phyloP scores from a whole-genome alignment of 164 flowering plant genomes.

The Houttuynia cordata region DNA sequence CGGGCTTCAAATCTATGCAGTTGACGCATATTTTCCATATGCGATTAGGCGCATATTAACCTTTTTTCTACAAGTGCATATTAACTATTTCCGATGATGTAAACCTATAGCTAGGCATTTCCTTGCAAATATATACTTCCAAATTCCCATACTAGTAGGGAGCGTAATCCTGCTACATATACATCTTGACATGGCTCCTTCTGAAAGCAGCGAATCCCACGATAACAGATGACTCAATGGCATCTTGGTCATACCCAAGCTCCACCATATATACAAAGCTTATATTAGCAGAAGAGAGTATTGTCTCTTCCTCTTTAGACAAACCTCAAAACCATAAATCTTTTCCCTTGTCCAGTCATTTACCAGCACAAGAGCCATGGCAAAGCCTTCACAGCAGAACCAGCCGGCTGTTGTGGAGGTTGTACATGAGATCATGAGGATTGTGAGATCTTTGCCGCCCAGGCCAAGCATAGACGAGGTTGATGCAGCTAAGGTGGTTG shows the following conservation, averaged over 20 bases:
- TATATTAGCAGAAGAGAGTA: too few species aligned
- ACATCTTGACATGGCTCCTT: too few species aligned
- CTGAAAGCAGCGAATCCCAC: neutral
- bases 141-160: too few species aligned
- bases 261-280: neutral
- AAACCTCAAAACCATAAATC: neutral
- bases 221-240: neutral
- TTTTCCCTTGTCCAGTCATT: neutral
- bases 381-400: slow-evolving; percentile 7
- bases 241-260: neutral
- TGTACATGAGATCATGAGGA: slow-evolving; percentile 42
- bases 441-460: slow-evolving; percentile 46
- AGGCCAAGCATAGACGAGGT: slow-evolving; percentile 59
- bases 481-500: slow-evolving; percentile 41
- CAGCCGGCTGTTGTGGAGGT: slow-evolving; percentile 23
- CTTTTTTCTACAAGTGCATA: too few species aligned
- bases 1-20: too few species aligned
- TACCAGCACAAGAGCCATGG: slow-evolving; percentile 9
- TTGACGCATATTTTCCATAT: too few species aligned
- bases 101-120: too few species aligned
- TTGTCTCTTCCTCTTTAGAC: neutral
- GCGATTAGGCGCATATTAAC: too few species aligned
- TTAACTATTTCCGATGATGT: too few species aligned
- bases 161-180: neutral
- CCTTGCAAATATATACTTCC: too few species aligned